A percentile compares a stretch with the other conserved stretches of the same genome.
Conservation (phyloP, 371 early-diverging fungal species). For the Syncephalastrum racemosum region DNA sequence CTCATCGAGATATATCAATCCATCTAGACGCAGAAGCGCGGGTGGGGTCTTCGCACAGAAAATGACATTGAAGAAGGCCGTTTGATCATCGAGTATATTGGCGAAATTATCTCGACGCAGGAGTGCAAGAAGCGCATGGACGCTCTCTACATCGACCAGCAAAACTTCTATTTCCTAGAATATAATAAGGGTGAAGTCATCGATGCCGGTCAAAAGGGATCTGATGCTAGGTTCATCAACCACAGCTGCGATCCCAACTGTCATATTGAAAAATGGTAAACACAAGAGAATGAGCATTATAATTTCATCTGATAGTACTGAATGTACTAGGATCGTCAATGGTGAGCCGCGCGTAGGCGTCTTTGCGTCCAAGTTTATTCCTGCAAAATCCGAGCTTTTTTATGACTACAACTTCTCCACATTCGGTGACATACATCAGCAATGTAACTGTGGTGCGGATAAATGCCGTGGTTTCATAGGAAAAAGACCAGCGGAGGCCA, state of each 20-base stretch:
- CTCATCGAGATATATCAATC: background rate
- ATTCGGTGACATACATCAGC: conserved; percentile 62
- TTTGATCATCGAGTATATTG: conserved; percentile 85
- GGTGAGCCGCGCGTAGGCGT: conserved; percentile 78
- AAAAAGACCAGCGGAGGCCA: conserved; percentile 17
- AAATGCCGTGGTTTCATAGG: conserved; percentile 75
- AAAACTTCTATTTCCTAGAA: conserved; percentile 82
- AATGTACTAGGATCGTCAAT: conserved; percentile 49
- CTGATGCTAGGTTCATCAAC: conserved; percentile 58
- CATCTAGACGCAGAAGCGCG: conserved; percentile 59
- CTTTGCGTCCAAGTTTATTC: conserved; percentile 75
- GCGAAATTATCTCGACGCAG: conserved; percentile 79
- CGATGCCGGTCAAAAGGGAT: conserved; percentile 77
- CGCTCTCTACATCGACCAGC: conserved; percentile 63
- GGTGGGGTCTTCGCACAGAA: conserved; percentile 77
- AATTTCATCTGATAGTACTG: background rate
- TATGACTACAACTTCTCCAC: conserved; percentile 87
- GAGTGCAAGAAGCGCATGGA: conserved; percentile 74
- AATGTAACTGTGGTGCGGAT: conserved; percentile 69
- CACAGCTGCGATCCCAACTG: conserved; percentile 90
- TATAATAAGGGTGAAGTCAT: conserved; percentile 76
- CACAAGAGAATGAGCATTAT: background rate
- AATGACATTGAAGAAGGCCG: conserved; percentile 58
- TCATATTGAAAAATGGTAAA: conserved; percentile 86
- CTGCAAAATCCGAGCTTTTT: conserved; percentile 72